A percentile compares a stretch with the other conserved stretches of the same genome.
These are phyloP conservation scores for Crucihimalaya himalaica DNA, from an alignment of 345 rosid species.

Conservation along the genomic window DNA sequence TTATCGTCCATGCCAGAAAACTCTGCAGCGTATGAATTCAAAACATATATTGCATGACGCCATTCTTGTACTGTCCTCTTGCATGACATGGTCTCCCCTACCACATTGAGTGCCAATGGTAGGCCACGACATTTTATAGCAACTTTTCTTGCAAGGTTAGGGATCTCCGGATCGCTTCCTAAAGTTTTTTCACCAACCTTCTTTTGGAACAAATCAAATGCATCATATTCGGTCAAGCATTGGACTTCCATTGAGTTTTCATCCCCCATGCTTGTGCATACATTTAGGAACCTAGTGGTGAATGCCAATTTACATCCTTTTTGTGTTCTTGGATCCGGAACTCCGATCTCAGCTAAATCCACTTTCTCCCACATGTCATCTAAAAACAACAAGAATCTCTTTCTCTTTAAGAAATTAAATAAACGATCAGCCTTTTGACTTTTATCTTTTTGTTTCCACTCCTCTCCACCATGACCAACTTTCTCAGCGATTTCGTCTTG, in stretches of 20 bases:
- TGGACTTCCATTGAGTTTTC: too few species aligned
- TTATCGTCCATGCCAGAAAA: conserved; percentile 27
- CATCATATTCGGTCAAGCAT: too few species aligned
- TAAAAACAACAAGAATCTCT: too few species aligned
- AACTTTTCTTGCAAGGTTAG: conserved; percentile 30
- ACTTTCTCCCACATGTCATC: too few species aligned
- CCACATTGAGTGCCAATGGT: conserved; percentile 45
- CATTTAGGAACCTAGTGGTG: too few species aligned
- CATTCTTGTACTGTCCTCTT: conserved; percentile 32
- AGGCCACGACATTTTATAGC: conserved; percentile 40
- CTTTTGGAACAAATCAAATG: neutral
- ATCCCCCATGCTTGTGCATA: too few species aligned
- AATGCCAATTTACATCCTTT: too few species aligned
- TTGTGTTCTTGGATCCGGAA: too few species aligned
- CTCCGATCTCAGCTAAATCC: too few species aligned
- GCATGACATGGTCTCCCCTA: conserved; percentile 43
- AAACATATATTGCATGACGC: conserved; percentile 31
- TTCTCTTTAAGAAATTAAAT: too few species aligned
- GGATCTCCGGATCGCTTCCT: conserved; percentile 19
- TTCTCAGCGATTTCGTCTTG: conserved; percentile 22
- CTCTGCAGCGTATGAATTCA: conserved; percentile 23
- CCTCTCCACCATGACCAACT: neutral
- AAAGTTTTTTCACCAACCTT: neutral
- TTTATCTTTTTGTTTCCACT: neutral
- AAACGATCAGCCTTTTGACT: neutral